phyloP scores from a whole-genome alignment of 2,329 filamentous ascomycete genomes.

The Alternaria gansuensis region DNA sequence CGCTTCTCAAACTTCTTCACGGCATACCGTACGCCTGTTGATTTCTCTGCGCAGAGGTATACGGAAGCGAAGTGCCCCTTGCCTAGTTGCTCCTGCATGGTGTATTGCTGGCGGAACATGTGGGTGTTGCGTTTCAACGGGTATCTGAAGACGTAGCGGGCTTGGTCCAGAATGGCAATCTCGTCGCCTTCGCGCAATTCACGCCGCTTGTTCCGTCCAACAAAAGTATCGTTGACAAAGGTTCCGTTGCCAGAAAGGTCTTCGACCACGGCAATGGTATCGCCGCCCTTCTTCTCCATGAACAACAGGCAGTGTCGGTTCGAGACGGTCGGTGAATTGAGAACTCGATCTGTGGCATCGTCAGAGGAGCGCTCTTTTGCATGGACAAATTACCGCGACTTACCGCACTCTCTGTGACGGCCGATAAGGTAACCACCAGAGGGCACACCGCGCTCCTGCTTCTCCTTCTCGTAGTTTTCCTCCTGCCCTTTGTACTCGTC shows the following conservation, averaged over 20 bases:
- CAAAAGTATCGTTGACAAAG: conserved; percentile 89
- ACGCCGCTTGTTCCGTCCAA: conserved; percentile 90
- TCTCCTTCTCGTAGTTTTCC: conserved; percentile 67
- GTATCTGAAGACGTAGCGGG: conserved; percentile 91
- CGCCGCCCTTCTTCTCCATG: conserved; percentile 66
- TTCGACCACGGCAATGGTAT: conserved; percentile 77
- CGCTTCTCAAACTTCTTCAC: conserved; percentile 95
- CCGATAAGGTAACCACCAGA: conserved; percentile 91
- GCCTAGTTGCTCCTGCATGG: conserved; percentile 82
- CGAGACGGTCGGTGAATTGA: conserved; percentile 82
- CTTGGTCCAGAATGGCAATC: conserved; percentile 83
- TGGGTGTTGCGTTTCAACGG: conserved; percentile 68
- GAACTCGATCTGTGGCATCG: conserved; percentile 67
- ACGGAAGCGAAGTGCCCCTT: conserved; percentile 97
- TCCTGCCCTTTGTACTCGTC: conserved; percentile 67
- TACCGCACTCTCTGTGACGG: conserved; percentile 92
- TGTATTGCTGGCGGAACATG: conserved; percentile 86
- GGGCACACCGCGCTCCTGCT: conserved; percentile 63
- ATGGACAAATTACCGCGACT: conserved; percentile 48
- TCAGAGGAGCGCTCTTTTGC: conserved; percentile 23
- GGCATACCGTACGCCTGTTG: conserved; percentile 81
- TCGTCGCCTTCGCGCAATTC: conserved; percentile 91
- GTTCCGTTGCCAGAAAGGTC: conserved; percentile 97
- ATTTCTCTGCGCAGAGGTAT: conserved; percentile 87
- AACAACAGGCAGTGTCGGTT: conserved; percentile 83